These are phyloP conservation scores for Amphicarpaea edgeworthii DNA, from an alignment of 306 rosid species.

Conservation along the genomic window DNA sequence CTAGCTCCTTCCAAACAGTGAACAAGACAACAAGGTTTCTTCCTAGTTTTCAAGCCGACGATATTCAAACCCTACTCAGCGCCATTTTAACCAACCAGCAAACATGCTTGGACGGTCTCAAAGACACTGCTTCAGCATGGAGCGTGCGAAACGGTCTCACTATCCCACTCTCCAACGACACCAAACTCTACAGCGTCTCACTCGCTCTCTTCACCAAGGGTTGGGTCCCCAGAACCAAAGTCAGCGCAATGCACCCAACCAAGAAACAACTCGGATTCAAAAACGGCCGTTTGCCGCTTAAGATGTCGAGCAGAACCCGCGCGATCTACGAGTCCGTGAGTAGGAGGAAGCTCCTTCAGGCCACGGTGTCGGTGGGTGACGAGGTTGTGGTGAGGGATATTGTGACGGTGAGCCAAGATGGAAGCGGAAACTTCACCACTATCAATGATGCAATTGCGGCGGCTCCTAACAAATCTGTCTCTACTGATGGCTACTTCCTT, in stretches of 20 bases:
- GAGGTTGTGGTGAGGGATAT: slow-evolving; percentile 62
- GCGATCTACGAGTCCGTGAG: slow-evolving; percentile 71
- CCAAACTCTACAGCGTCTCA: slow-evolving; percentile 82
- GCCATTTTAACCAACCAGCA: slow-evolving; percentile 83
- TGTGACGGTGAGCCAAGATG: slow-evolving; percentile 78
- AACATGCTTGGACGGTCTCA: slow-evolving; percentile 82
- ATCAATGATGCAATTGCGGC: slow-evolving; percentile 83
- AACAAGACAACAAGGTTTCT: slow-evolving; percentile 50
- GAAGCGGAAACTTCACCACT: slow-evolving; percentile 78
- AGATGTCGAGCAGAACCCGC: slow-evolving; percentile 64
- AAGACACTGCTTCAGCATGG: slow-evolving; percentile 74
- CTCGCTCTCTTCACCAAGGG: slow-evolving; percentile 73
- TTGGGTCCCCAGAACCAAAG: slow-evolving; percentile 70
- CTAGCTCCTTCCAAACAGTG: slow-evolving; percentile 60
- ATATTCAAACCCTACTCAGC: slow-evolving; percentile 70
- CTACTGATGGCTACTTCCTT: slow-evolving; percentile 67
- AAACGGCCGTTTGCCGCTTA: slow-evolving; percentile 74
- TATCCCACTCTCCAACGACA: slow-evolving; percentile 70
- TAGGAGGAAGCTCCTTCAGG: slow-evolving; percentile 65
- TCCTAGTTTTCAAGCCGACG: slow-evolving; percentile 63
- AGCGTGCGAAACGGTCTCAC: slow-evolving; percentile 64
- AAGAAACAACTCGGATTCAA: slow-evolving; percentile 55
- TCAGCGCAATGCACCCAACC: slow-evolving; percentile 35
- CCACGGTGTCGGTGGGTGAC: slow-evolving; percentile 2
- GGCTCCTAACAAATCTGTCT: slow-evolving; percentile 73